phyloP scores from a whole-genome alignment of 2,329 filamentous ascomycete species.

The Xylaria sp. region DNA sequence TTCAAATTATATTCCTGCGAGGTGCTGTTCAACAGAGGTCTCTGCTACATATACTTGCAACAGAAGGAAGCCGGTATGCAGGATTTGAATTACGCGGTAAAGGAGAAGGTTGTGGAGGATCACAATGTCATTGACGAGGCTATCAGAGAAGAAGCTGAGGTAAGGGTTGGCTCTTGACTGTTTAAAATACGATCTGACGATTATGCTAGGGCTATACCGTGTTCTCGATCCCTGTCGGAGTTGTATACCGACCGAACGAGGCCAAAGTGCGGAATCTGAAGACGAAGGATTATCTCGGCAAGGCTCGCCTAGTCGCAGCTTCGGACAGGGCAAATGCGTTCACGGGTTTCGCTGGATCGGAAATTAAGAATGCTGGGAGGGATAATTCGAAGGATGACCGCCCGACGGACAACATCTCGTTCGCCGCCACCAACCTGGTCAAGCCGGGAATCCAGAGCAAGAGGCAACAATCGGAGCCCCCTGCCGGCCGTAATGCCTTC shows the following conservation, averaged over 20 bases:
- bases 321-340: slow-evolving; percentile 80
- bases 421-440: slow-evolving; percentile 89
- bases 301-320: slow-evolving; percentile 89
- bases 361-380: slow-evolving; percentile 71
- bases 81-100: slow-evolving; percentile 86
- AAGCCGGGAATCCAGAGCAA: slow-evolving; percentile 81
- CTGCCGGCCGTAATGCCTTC: slow-evolving; percentile 78
- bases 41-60: slow-evolving; percentile 96
- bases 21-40: slow-evolving; percentile 92
- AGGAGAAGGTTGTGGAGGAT: slow-evolving; percentile 94
- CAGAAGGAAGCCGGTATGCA: slow-evolving; percentile 89
- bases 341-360: slow-evolving; percentile 78
- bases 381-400: slow-evolving; percentile 73
- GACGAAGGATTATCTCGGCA: slow-evolving; percentile 96
- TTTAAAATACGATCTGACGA: slow-evolving; percentile 31
- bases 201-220: slow-evolving; percentile 83
- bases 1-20: slow-evolving; percentile 98
- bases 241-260: slow-evolving; percentile 93
- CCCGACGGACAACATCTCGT: slow-evolving; percentile 82
- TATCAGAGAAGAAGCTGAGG: slow-evolving; percentile 89
- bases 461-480: slow-evolving; percentile 84
- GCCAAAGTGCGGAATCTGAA: slow-evolving; percentile 98
- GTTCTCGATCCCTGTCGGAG: slow-evolving; percentile 95
- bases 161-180: slow-evolving; percentile 44
- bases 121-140: slow-evolving; percentile 98